Percentiles rank a stretch among this genome's conserved stretches.
Conservation (phyloP, 257 asterid genomes). For the Craterostigma plantagineum region DNA sequence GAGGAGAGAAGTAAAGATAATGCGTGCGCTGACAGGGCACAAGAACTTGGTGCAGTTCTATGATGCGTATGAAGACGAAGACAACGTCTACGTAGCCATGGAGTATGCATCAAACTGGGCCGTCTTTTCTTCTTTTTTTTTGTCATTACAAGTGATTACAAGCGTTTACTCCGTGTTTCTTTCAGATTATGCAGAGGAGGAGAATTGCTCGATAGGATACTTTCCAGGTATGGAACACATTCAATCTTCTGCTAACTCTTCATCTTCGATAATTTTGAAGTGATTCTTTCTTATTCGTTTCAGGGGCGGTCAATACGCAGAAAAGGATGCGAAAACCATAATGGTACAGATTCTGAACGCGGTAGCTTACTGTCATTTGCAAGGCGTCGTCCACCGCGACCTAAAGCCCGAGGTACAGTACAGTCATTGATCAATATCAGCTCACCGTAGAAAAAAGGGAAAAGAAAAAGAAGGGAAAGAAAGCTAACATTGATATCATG, state of each 20-base stretch:
- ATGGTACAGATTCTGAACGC: slow-evolving; percentile 43
- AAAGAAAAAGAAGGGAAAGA: too few species aligned
- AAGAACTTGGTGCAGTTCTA: slow-evolving; percentile 37
- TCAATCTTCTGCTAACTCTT: too few species aligned
- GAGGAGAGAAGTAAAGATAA: slow-evolving; percentile 47
- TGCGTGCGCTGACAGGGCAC: slow-evolving; percentile 40
- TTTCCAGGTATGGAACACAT: slow-evolving; percentile 17
- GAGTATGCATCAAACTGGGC: slow-evolving; percentile 36
- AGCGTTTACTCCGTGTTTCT: neutral
- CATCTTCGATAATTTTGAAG: neutral
- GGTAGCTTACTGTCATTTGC: slow-evolving; percentile 46
- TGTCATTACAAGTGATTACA: too few species aligned
- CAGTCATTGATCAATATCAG: too few species aligned
- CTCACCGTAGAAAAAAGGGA: too few species aligned
- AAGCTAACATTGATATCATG: too few species aligned
- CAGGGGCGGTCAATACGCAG: slow-evolving; percentile 54
- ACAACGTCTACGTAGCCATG: slow-evolving; percentile 39
- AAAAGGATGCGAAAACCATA: slow-evolving; percentile 45
- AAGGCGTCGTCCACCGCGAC: slow-evolving; percentile 70
- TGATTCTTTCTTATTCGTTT: neutral
- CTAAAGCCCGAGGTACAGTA: slow-evolving; percentile 70
- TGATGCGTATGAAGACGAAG: slow-evolving; percentile 45
- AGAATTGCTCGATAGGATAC: slow-evolving; percentile 44
- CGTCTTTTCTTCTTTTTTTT: too few species aligned
- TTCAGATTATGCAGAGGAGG: slow-evolving; percentile 54